Evolutionary conservation across 345 rosid species (phyloP), one percentile per base, ranked within the genome.

Genomic region (Gossypium bickii): DNA sequence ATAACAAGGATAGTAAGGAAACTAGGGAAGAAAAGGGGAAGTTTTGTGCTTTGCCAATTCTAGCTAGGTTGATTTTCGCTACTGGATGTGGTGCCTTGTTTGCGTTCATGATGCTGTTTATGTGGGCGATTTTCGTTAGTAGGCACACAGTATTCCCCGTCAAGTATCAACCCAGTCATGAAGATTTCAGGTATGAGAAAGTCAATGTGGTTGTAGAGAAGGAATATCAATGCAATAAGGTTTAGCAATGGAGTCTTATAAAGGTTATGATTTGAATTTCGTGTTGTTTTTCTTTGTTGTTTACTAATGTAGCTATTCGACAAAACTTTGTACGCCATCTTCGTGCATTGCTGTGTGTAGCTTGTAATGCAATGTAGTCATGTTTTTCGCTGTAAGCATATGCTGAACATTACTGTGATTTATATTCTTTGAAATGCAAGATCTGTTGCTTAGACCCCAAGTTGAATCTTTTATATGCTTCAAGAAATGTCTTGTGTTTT

Each of bases 181-280:
- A 6, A 0, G 88, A 84, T 69, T 84, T 84, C 83, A 83, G 72
- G 79, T 87, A 87, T 38, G 80, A 87, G 67, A 83, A 84, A 77
- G 72, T 89, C 49, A 62, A 45, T 63, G 81, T 84, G 61, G 74
- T 77, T 3, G 84, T 27, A 24, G 83, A 76, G 49, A 75, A 82
- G 20, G 79, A 83, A 9, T 27, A 29, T n/a, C 64, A 76, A 58
- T 16, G 0, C 12, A 17, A 44, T 48, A 57, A 78, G 75, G 44
- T 71, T 72, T 71, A 73, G 81, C 18, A 69, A 66, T 24, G 78
- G 9, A 56, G 22, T 6, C 25, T n/a, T 62, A 48, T 24, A 51
- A 52, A 24, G 64, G 52, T 60, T 60, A 1, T 67, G 55, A 56
- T 75, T 70, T 78, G 48, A 62, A 45, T 74, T 71, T 75, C 69